phyloP scores from a whole-genome alignment of 768 basidiomycete genomes.

The Hericium rajendrae region DNA sequence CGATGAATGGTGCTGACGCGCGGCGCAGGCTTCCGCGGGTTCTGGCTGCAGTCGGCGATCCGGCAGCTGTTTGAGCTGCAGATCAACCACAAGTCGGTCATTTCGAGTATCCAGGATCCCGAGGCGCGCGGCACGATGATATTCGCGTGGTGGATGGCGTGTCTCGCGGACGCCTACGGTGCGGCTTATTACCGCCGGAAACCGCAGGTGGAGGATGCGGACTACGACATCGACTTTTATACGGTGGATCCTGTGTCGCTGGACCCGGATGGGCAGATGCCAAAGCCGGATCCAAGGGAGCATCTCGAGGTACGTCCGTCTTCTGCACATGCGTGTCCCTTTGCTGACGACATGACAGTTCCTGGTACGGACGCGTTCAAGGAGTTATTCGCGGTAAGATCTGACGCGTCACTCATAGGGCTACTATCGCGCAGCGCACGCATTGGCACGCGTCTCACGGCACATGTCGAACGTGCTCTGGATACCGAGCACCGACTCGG shows the following conservation, averaged over 20 bases:
- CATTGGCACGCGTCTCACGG: conserved; percentile 74
- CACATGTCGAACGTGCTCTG: conserved; percentile 76
- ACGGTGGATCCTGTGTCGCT: conserved; percentile 52
- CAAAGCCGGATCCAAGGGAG: conserved; percentile 44
- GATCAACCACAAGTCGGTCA: conserved; percentile 81
- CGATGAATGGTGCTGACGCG: too few species aligned
- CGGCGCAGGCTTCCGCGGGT: conserved; percentile 65
- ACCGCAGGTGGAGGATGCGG: conserved; percentile 69
- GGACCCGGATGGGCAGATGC: conserved; percentile 27
- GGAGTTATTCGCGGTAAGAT: conserved; percentile 4
- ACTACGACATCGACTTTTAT: conserved; percentile 86
- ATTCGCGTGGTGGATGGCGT: conserved; percentile 93
- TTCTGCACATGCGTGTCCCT: background rate
- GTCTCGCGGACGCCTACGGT: conserved; percentile 74
- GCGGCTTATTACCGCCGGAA: conserved; percentile 80
- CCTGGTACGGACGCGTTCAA: conserved; percentile 39
- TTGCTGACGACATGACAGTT: conserved; percentile 33
- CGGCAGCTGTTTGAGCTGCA: conserved; percentile 73
- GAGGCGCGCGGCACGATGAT: conserved; percentile 79
- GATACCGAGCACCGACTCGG: conserved; percentile 65
- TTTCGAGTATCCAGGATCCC: conserved; percentile 61
- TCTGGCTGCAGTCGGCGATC: conserved; percentile 74
- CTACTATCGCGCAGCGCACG: conserved; percentile 76
- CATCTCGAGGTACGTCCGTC: conserved; percentile 54
- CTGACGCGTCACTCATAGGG: conserved; percentile 36